These are phyloP conservation scores for Venturiaceae sp. DNA, from an alignment of 2,329 filamentous ascomycete genomes.

Conservation along the genomic window DNA sequence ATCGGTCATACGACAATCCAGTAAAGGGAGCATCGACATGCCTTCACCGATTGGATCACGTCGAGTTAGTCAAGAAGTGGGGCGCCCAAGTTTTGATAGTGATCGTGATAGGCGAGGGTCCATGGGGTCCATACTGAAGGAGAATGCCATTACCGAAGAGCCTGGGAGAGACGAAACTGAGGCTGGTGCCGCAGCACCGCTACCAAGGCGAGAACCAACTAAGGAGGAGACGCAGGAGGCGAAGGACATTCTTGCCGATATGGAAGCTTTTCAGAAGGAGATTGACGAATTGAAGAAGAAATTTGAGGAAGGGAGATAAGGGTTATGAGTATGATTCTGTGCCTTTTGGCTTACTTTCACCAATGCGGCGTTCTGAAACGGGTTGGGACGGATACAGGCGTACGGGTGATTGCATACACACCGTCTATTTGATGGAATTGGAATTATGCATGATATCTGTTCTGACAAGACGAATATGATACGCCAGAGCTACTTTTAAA, in stretches of 20 bases:
- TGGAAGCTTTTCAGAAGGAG: constrained; percentile 10
- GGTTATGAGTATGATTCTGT: neutral
- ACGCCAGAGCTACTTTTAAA: neutral
- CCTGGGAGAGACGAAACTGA: neutral
- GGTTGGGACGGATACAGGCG: neutral
- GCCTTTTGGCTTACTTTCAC: neutral
- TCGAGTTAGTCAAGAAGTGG: neutral
- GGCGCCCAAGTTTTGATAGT: constrained; percentile 1
- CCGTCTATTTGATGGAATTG: neutral
- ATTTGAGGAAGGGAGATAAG: neutral
- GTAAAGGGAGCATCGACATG: constrained; percentile 1
- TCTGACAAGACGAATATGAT: neutral
- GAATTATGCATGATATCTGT: neutral
- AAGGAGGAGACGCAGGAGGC: neutral
- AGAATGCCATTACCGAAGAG: neutral
- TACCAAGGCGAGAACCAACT: neutral
- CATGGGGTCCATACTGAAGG: neutral
- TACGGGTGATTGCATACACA: neutral
- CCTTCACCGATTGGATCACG: constrained; percentile 1
- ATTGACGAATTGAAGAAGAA: constrained; percentile 9
- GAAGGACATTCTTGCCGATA: constrained; percentile 9
- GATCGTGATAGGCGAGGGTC: neutral
- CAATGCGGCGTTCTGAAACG: neutral
- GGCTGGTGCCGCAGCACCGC: neutral
- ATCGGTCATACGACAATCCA: neutral